phyloP scores from a whole-genome alignment of 2,329 filamentous ascomycete genomes.

The Stromatinia cepivora region DNA sequence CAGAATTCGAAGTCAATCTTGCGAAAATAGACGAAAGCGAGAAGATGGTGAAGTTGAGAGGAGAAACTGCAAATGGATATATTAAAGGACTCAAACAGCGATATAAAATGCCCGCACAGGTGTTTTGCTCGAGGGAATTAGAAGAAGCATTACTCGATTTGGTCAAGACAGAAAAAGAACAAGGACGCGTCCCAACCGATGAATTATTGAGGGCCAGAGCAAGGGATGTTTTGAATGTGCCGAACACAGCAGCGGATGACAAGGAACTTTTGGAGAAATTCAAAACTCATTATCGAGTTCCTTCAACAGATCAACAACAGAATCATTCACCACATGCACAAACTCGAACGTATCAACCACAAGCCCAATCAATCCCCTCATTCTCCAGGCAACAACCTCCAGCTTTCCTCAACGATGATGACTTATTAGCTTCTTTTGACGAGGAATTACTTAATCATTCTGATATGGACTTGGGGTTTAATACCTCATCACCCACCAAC shows the following conservation, averaged over 20 bases:
- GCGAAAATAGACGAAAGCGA: constrained; percentile 14
- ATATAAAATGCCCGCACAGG: constrained; percentile 49
- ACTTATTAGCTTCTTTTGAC: constrained; percentile 31
- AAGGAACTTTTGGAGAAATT: constrained; percentile 54
- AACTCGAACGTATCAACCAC: constrained; percentile 9
- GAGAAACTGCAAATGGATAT: constrained; percentile 51
- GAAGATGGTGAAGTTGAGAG: constrained; percentile 48
- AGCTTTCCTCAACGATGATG: constrained; percentile 28
- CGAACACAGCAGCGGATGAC: constrained; percentile 57
- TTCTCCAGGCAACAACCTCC: constrained; percentile 8
- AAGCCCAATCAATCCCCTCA: constrained; percentile 3
- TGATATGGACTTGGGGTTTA: not conserved
- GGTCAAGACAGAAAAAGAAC: constrained; percentile 46
- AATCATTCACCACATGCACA: constrained; percentile 1
- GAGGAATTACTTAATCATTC: constrained; percentile 21
- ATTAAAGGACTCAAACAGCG: constrained; percentile 47
- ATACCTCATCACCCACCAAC: not conserved
- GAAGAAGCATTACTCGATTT: constrained; percentile 55
- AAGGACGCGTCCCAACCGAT: constrained; percentile 50
- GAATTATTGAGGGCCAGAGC: constrained; percentile 50
- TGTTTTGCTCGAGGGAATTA: constrained; percentile 61
- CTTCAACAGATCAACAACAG: not conserved
- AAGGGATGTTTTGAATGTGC: constrained; percentile 49
- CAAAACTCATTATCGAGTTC: constrained; percentile 24
- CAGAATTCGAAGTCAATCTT: constrained; percentile 38